Base-by-base conservation (phyloP, 352 stramenopile species). In the Phytophthora niederhauseri region DNA sequence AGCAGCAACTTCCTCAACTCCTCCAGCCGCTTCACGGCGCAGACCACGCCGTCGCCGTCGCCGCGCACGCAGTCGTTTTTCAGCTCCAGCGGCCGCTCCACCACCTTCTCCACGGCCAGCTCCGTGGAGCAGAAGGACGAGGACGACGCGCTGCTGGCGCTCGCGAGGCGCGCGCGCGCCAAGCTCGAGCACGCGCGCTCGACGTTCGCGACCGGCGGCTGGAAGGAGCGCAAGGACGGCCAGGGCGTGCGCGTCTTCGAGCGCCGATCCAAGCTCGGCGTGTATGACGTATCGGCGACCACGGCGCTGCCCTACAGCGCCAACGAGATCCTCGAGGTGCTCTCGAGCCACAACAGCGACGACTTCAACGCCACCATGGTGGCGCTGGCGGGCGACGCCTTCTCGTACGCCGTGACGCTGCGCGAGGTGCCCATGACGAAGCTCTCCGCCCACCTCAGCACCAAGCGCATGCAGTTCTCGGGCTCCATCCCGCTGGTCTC, bases 341-440 rank as follows among this genome's bases (percentile, higher is more conserved):
- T 81, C n/a, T 70, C 74, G 4, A 77, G 68, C 36, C 67, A 52
- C 64, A 70, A 66, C 34, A 75, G 71, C 34, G 74, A 81, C 57
- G 71, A 77, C 53, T 77, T 81, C 22, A 81, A 81, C 50, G 71
- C 74, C 17, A 79, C 74, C 4, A 75, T 81, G 56, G 67, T 81
- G 41, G 74, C 71, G 6, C 71, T 81, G 2, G 60, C 64, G 22
- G 74, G 74, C 20, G 74, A 76, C 19, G 53, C 57, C 12, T 81
- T 81, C 48, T 75, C 74, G 2, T 79, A 77, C 50, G 71, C 67
- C 20, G 71, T 81, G 6, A 79, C 71, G 12, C 49, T 81, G 31
- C 70, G 74, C 0, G 71, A 75, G 28, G 63, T 81, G 17, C 60
- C 67, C 4, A 72, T 61, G 38, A 19, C 57, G 26, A 60, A 51